These are phyloP conservation scores for Pichia sp. DNA, from an alignment of 1,139 yeast species.

Conservation along the genomic window DNA sequence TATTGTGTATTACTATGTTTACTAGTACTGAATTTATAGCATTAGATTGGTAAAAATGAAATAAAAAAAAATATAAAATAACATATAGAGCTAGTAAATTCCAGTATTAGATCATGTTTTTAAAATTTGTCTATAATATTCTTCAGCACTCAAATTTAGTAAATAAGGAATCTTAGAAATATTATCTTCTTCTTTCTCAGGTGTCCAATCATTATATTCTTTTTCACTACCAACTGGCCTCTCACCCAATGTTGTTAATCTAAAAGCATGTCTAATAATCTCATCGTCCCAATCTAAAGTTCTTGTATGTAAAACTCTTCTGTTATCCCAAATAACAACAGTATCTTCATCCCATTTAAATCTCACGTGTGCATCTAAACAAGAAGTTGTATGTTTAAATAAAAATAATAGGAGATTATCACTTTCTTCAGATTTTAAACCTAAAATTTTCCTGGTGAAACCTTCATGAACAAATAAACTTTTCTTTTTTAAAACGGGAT, in stretches of 20 bases:
- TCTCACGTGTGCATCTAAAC: conserved; percentile 51
- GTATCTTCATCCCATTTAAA: conserved; percentile 54
- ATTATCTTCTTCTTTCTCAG: conserved; percentile 31
- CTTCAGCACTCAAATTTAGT: conserved; percentile 5
- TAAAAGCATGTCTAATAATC: conserved; percentile 58
- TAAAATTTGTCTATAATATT: conserved; percentile 3
- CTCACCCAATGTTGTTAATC: conserved; percentile 63
- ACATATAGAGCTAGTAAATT: neutral
- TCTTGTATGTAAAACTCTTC: conserved; percentile 59
- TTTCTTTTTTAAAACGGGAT: conserved; percentile 63
- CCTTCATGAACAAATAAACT: conserved; percentile 52
- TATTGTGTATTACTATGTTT: neutral
- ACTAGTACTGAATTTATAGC: neutral
- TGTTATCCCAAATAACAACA: conserved; percentile 68
- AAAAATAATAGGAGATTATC: conserved; percentile 49
- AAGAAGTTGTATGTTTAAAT: conserved; percentile 42
- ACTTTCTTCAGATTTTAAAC: conserved; percentile 60
- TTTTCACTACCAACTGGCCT: conserved; percentile 26
- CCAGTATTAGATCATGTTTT: neutral
- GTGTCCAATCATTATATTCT: conserved; percentile 31
- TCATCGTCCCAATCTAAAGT: conserved; percentile 52
- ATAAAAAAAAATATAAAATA: neutral
- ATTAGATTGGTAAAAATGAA: neutral
- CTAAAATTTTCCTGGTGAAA: conserved; percentile 56
- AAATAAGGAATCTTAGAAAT: conserved; percentile 14